Evolutionary conservation across 371 early-diverging fungal species (phyloP), one percentile per base, ranked within the genome.

Genomic region (Mucor plumbeus): DNA sequence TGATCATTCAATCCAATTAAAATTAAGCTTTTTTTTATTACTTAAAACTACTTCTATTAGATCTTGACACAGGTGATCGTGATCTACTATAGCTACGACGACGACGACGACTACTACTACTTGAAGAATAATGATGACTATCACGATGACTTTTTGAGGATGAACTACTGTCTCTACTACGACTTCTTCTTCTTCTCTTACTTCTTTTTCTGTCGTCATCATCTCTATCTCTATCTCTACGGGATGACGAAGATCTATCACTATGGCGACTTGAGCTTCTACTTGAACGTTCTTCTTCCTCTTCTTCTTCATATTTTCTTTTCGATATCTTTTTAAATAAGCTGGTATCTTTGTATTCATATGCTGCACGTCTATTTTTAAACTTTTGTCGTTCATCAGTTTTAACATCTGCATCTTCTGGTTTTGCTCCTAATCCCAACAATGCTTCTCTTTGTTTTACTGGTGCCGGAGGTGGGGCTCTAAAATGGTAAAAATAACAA

Each of bases 371-470:
- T 62, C 74, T 69, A 44, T 69, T 41, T 38, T 64, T 65, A 21
- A 64, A 65, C 40, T 73, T 75, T 58, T 58, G 11, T 13, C 21
- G 38, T 31, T 73, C 63, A 6, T 60, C 62, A 11, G 26, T 50
- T 17, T 75, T 66, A 4, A 26, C n/a, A 3, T 61, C 67, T 33
- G 67, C 21, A 43, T 87, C 82, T 61, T 78, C 83, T 19, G 90
- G 81, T 60, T 85, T 89, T 1, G 94, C 94, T 11, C 94, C 94
- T 31, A 94, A 75, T 4, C 94, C 94, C 7, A 94, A 72, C 14
- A 92, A 73, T 36, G 85, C 85, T 48, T 91, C 91, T 73, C 94
- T 83, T 33, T 89, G 82, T 64, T 88, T 84, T 31, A 74, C 69
- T 8, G 72, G 76, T 39, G 60, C 47, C 15, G 76, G 61, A 54